phyloP scores from a whole-genome alignment of 148 eudicot species.

The Camellia lanceoleosa region DNA sequence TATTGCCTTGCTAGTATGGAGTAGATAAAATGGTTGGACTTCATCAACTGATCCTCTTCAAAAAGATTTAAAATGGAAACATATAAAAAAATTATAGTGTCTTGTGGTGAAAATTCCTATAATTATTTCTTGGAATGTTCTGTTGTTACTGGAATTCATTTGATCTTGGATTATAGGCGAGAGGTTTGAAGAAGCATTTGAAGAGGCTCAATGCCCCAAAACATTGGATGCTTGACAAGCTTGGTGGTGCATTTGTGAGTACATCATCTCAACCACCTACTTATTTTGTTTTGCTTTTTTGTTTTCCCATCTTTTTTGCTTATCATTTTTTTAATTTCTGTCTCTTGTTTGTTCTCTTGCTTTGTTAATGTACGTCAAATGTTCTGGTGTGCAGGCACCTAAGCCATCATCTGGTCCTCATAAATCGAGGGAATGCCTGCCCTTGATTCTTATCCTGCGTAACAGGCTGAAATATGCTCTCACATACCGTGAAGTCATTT shows the following conservation, averaged over 20 bases:
- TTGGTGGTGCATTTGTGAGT: conserved; percentile 56
- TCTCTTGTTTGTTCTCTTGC: too few species aligned
- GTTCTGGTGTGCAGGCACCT: conserved; percentile 36
- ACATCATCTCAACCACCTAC: too few species aligned
- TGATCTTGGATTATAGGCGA: conserved; percentile 30
- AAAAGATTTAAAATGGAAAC: too few species aligned
- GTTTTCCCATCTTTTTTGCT: not conserved
- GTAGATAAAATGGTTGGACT: not conserved
- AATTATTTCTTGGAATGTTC: not conserved
- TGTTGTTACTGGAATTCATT: not conserved
- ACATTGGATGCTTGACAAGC: conserved; percentile 64
- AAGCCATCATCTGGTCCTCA: conserved; percentile 66
- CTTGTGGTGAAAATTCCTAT: not conserved
- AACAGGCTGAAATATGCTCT: conserved; percentile 58
- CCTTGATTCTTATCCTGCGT: conserved; percentile 47
- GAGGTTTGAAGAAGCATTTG: conserved; percentile 65
- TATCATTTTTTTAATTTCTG: too few species aligned
- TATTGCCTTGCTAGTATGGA: not conserved
- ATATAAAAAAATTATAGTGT: not conserved
- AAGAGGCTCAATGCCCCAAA: conserved; percentile 72
- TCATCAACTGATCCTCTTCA: too few species aligned
- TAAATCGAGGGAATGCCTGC: conserved; percentile 60
- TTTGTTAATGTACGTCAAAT: not conserved
- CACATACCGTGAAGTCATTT: conserved; percentile 47
- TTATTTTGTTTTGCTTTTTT: not conserved